Percentiles rank a stretch among this genome's conserved stretches.
phyloP scores from a whole-genome alignment of 768 basidiomycete species.

The Suillus alpinus region DNA sequence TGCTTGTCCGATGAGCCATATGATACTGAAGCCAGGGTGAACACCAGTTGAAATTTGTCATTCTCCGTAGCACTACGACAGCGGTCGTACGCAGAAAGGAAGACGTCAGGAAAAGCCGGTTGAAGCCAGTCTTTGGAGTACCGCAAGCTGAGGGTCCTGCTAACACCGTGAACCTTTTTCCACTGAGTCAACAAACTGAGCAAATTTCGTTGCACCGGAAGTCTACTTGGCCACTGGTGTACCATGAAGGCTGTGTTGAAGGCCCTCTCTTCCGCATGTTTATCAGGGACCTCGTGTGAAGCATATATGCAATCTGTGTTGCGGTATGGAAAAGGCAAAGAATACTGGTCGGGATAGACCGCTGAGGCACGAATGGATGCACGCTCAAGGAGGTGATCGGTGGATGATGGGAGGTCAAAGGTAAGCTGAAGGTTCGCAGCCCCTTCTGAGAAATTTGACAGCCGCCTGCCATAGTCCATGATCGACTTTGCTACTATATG shows the following conservation, averaged over 20 bases:
- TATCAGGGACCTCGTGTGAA: not conserved
- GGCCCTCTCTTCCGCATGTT: not conserved
- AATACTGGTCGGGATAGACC: not conserved
- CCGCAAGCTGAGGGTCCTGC: not conserved
- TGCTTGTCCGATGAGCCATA: not conserved
- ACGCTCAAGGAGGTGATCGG: not conserved
- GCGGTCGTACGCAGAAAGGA: not conserved
- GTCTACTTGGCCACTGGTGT: not conserved
- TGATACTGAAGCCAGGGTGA: not conserved
- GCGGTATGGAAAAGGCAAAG: not conserved
- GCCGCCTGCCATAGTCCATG: not conserved
- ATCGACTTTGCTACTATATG: not conserved
- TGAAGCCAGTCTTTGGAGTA: not conserved
- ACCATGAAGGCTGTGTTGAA: not conserved
- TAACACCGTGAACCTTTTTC: not conserved
- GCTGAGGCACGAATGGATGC: conserved; percentile 5
- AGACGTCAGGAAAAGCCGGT: not conserved
- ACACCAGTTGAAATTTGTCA: not conserved
- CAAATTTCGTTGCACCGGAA: not conserved
- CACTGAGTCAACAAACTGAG: not conserved
- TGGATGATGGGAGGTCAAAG: not conserved
- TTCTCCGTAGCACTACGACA: not conserved
- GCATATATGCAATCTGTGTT: not conserved
- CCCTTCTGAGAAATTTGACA: not conserved
- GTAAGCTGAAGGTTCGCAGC: not conserved